phyloP scores from a whole-genome alignment of 148 eudicot genomes.

The Amaranthus hypochondriacus region DNA sequence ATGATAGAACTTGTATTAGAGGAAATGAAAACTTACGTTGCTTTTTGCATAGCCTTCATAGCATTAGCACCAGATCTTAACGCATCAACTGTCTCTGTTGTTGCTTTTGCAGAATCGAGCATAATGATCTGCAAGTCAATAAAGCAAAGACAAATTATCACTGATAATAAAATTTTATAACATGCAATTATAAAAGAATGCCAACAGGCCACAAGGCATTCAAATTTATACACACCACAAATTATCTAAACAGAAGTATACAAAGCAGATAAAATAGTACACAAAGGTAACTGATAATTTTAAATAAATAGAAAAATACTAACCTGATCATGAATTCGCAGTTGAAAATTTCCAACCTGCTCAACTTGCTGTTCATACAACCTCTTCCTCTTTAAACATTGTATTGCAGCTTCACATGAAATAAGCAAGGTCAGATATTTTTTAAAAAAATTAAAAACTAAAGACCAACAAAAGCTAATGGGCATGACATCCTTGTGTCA shows the following conservation, averaged over 20 bases:
- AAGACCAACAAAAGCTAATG: too few species aligned
- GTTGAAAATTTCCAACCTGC: slow-evolving; percentile 78
- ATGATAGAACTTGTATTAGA: not conserved
- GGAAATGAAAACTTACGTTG: slow-evolving; percentile 54
- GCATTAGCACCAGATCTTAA: slow-evolving; percentile 91
- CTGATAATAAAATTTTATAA: not conserved
- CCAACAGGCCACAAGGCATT: not conserved
- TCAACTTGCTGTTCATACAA: slow-evolving; percentile 80
- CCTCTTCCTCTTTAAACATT: slow-evolving; percentile 82
- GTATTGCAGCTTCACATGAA: slow-evolving; percentile 60
- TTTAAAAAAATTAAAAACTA: not conserved
- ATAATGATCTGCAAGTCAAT: slow-evolving; percentile 66
- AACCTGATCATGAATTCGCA: slow-evolving; percentile 91
- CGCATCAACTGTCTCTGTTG: slow-evolving; percentile 89
- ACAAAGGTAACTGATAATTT: not conserved
- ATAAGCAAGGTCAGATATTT: slow-evolving; percentile 9
- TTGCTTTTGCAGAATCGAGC: slow-evolving; percentile 94
- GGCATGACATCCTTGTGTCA: too few species aligned
- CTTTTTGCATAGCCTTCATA: slow-evolving; percentile 95
- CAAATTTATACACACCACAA: not conserved
- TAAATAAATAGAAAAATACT: not conserved
- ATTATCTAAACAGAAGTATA: not conserved
- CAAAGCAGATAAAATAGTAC: not conserved
- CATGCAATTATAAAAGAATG: not conserved
- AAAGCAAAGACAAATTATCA: not conserved